phyloP scores from a whole-genome alignment of 805 yeast species.

The Nakazawaea molendinolei region DNA sequence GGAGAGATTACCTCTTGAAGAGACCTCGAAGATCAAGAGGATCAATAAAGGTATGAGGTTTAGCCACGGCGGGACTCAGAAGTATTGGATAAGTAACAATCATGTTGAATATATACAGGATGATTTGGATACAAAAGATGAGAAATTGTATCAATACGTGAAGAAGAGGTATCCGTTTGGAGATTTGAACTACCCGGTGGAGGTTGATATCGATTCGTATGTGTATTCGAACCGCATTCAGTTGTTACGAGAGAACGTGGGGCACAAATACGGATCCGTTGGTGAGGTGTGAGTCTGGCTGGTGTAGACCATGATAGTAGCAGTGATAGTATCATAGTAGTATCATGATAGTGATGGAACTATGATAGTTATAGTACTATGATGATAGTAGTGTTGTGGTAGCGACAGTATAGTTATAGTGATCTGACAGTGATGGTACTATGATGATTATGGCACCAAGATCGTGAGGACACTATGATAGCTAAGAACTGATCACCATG shows the following conservation, averaged over 20 bases:
- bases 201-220: constrained; percentile 11
- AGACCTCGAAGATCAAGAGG: constrained; percentile 56
- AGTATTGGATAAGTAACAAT: constrained; percentile 62
- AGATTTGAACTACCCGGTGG: constrained; percentile 36
- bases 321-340: too few relatives aligned
- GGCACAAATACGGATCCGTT: constrained; percentile 2
- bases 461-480: too few relatives aligned
- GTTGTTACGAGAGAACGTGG: constrained; percentile 1
- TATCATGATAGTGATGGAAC: too few relatives aligned
- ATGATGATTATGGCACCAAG: constrained; percentile 5
- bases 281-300: too few relatives aligned
- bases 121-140: constrained; percentile 30
- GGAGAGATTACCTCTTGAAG: constrained; percentile 60
- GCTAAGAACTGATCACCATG: too few relatives aligned
- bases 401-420: too few relatives aligned
- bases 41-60: constrained; percentile 81
- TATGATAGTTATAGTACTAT: too few relatives aligned
- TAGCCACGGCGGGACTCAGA: constrained; percentile 67
- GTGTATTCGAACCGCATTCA: constrained; percentile 9
- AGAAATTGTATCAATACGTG: constrained; percentile 26
- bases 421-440: too few relatives aligned
- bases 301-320: too few relatives aligned
- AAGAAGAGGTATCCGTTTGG: constrained; percentile 29
- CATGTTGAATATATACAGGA: constrained; percentile 12
- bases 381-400: too few relatives aligned